phyloP scores from a whole-genome alignment of 768 basidiomycete species.

The Trametes elegans region DNA sequence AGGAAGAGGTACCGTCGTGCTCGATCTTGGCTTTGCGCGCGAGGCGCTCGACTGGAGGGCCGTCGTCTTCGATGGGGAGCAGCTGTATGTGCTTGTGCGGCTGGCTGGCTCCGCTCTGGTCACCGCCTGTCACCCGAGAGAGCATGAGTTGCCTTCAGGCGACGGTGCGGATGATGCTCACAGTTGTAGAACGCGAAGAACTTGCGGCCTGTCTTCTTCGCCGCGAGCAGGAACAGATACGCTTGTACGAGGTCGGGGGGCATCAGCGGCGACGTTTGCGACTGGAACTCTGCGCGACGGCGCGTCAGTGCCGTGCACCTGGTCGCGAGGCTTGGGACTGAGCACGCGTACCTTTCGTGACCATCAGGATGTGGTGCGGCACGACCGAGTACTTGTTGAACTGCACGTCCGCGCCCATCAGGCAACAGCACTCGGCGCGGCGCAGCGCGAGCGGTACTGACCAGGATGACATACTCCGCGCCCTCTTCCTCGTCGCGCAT shows the following conservation, averaged over 20 bases:
- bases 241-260: slow-evolving; percentile 78
- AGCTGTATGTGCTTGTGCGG: slow-evolving; percentile 91
- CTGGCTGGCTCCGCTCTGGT: slow-evolving; percentile 84
- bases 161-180: slow-evolving; percentile 30
- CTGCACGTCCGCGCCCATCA: slow-evolving; percentile 36
- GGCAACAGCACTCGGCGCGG: neutral
- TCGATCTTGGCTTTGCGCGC: slow-evolving; percentile 59
- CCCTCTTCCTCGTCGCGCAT: slow-evolving; percentile 58
- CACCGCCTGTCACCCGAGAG: slow-evolving; percentile 51
- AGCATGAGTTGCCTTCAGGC: neutral
- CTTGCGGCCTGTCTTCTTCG: slow-evolving; percentile 52
- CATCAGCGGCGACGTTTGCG: slow-evolving; percentile 76
- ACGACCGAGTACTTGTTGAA: slow-evolving; percentile 87
- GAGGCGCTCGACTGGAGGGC: slow-evolving; percentile 76
- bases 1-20: slow-evolving; percentile 43
- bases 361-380: slow-evolving; percentile 82
- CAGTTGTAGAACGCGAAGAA: slow-evolving; percentile 93
- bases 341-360: slow-evolving; percentile 68
- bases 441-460: slow-evolving; percentile 33
- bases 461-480: slow-evolving; percentile 67
- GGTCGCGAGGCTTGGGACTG: neutral
- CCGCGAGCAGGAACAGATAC: slow-evolving; percentile 73
- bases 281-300: slow-evolving; percentile 54
- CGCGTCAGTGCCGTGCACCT: neutral
- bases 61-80: slow-evolving; percentile 58